Base-by-base conservation (phyloP, 116 monocot genomes). In the Cymodocea nodosa region DNA sequence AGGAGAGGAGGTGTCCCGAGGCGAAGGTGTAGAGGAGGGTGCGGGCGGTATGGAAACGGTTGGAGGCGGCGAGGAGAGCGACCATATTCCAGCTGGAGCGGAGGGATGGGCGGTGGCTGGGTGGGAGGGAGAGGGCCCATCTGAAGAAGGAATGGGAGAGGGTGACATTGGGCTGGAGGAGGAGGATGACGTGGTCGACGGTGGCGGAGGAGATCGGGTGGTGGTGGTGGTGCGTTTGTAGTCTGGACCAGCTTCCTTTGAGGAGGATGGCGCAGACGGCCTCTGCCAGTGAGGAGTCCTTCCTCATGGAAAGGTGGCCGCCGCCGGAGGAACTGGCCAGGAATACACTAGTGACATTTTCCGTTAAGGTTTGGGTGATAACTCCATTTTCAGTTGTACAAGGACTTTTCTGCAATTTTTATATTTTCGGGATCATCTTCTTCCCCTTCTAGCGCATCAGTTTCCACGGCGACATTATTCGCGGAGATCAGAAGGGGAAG, bases 121-220 rank as follows among this genome's bases (percentile, higher is more conserved):
- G 68, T 5, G 94, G 89, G 20, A 81, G 74, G 20, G 94, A 82
- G 52, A 75, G 78, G 17, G 68, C 58, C 77, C 86, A 87, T 50
- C 67, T 80, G 87, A 82, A 89, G 79, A 94, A 89, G 37, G 68
- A 23, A 75, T 75, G 82, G 59, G 82, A 80, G 51, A 84, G 70
- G 7, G 65, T 5, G 69, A 57, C 17, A 15, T 30, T 25, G 22
- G 62, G 25, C 53, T 72, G 75, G 70, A 86, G 74, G 22, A 73
- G 76, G 70, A 79, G 64, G 24, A 94, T 55, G 54, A 83, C 84
- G 53, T 66, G 74, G 70, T 65, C 64, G 50, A 86, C 76, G 53
- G 53, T 53, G 66, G 54, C 9, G 52, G 66, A 54, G 9, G 51
- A 53, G 52, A 67, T 48, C 24, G n/a, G 59, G 22, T 48, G 50